phyloP scores from a whole-genome alignment of 2,329 filamentous ascomycete species.

The Paraphoma sp. region DNA sequence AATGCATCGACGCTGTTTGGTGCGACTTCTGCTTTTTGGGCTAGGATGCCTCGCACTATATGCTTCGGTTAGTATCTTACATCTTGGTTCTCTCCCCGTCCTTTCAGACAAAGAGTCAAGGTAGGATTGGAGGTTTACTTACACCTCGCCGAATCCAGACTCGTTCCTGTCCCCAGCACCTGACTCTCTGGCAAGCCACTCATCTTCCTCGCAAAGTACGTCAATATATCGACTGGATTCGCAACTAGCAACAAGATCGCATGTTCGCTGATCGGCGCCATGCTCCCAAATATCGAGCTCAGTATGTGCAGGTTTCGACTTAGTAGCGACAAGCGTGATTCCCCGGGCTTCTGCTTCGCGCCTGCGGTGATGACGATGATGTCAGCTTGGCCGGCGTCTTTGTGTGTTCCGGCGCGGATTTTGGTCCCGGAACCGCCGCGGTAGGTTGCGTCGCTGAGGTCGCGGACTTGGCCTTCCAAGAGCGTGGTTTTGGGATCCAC shows the following conservation, averaged over 20 bases:
- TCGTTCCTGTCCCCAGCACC: constrained; percentile 62
- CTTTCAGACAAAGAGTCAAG: too few species aligned
- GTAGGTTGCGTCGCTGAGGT: constrained; percentile 60
- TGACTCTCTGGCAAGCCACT: constrained; percentile 57
- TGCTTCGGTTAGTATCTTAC: too few species aligned
- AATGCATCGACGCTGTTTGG: constrained; percentile 52
- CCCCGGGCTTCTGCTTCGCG: constrained; percentile 57
- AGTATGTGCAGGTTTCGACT: constrained; percentile 59
- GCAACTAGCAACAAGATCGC: constrained; percentile 60
- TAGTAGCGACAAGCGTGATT: constrained; percentile 55
- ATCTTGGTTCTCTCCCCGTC: too few species aligned
- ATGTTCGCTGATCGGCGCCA: constrained; percentile 57
- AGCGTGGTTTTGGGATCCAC: constrained; percentile 58
- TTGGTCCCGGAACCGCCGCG: constrained; percentile 52
- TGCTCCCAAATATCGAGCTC: constrained; percentile 54
- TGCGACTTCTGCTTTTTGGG: constrained; percentile 47
- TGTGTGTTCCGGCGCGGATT: constrained; percentile 53
- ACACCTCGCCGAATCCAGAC: constrained; percentile 58
- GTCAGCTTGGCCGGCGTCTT: constrained; percentile 61
- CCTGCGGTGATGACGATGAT: constrained; percentile 63
- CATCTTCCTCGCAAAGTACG: constrained; percentile 56
- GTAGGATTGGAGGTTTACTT: too few species aligned
- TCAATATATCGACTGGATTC: constrained; percentile 63
- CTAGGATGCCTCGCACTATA: constrained; percentile 52
- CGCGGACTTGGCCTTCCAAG: constrained; percentile 59